Evolutionary conservation across 768 basidiomycete species (phyloP).

Genomic region (Agaricus sinodeliciosus): DNA sequence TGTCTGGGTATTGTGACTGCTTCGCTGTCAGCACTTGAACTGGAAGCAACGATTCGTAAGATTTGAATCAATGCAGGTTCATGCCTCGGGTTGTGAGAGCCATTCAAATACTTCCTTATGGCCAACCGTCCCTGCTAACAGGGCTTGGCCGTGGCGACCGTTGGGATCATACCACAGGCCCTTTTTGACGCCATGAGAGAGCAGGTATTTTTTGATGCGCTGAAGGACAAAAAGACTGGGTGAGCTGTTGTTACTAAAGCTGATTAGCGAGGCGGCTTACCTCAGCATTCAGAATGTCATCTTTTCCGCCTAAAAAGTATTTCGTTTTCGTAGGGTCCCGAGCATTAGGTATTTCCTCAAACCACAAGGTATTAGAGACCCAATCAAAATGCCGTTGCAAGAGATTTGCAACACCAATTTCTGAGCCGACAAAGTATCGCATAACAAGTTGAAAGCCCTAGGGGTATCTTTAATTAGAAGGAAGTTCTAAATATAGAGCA

Average conservation of each 20-base stretch:
- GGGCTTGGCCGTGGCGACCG: conserved; percentile 57
- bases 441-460: conserved; percentile 76
- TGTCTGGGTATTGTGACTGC: neutral
- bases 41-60: no score
- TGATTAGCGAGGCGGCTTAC: conserved; percentile 29
- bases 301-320: conserved; percentile 79
- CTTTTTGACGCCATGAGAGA: conserved; percentile 65
- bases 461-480: conserved; percentile 1
- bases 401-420: conserved; percentile 83
- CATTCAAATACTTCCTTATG: conserved; percentile 57
- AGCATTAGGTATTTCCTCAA: conserved; percentile 82
- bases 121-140: conserved; percentile 44
- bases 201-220: conserved; percentile 71
- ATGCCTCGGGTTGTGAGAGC: conserved; percentile 29
- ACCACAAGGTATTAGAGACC: conserved; percentile 85
- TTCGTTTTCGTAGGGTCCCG: conserved; percentile 56
- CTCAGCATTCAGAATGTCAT: conserved; percentile 69
- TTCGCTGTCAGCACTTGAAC: neutral
- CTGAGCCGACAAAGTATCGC: conserved; percentile 83
- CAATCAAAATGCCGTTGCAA: conserved; percentile 82
- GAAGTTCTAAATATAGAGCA: neutral
- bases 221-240: conserved; percentile 22
- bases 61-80: neutral
- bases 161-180: conserved; percentile 59
- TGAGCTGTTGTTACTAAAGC: neutral